A percentile compares a stretch with the other conserved stretches of the same genome.
phyloP scores from a whole-genome alignment of 2,329 filamentous ascomycete species.

The Hymenoscyphus scutula region DNA sequence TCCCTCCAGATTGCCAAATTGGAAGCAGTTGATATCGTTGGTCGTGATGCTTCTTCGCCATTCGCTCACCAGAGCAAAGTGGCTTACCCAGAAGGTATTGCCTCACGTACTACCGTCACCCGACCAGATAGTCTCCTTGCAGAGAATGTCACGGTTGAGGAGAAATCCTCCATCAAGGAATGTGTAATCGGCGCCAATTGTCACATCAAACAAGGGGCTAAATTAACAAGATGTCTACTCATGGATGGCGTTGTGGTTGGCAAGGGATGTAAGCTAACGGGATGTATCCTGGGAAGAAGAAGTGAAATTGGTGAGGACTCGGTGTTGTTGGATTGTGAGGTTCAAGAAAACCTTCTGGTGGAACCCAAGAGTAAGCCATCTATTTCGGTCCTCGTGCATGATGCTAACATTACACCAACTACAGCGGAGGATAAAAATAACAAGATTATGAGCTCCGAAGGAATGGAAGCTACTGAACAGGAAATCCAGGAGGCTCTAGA shows the following conservation, averaged over 20 bases:
- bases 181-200: conserved; percentile 84
- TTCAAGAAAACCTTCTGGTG: conserved; percentile 84
- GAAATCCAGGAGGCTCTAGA: conserved; percentile 40
- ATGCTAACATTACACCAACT: conserved; percentile 19
- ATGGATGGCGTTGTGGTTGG: conserved; percentile 91
- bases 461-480: conserved; percentile 61
- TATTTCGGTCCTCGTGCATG: conserved; percentile 8
- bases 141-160: conserved; percentile 85
- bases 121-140: conserved; percentile 78
- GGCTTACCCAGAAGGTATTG: conserved; percentile 78
- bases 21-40: conserved; percentile 64
- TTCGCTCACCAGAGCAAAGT: conserved; percentile 79
- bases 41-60: conserved; percentile 58
- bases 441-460: conserved; percentile 66
- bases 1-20: conserved; percentile 87
- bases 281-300: conserved; percentile 80
- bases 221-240: conserved; percentile 80
- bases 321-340: conserved; percentile 83
- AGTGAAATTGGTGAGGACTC: conserved; percentile 80
- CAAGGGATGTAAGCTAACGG: conserved; percentile 78
- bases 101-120: conserved; percentile 77
- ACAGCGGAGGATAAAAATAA: conserved; percentile 65
- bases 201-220: conserved; percentile 80
- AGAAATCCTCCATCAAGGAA: conserved; percentile 90
- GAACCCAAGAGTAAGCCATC: conserved; percentile 69